phyloP scores from a whole-genome alignment of 2,329 filamentous ascomycete species.

The Calonectria pauciramosa region DNA sequence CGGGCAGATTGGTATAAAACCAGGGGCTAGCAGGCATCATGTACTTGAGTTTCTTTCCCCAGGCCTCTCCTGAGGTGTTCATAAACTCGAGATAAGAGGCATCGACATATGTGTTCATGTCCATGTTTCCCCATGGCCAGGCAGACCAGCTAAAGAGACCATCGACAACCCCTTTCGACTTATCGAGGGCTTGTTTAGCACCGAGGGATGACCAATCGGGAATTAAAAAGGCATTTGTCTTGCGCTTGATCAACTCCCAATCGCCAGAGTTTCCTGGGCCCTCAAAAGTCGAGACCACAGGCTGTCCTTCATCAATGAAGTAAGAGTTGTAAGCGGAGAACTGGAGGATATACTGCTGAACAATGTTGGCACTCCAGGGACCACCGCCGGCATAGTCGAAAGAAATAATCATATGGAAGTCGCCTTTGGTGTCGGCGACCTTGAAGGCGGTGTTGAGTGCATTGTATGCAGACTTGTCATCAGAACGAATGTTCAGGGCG shows the following conservation, averaged over 20 bases:
- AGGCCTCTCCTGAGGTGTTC: background rate
- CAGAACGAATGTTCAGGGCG: conserved; percentile 11
- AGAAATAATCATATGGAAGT: conserved; percentile 21
- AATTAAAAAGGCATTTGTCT: conserved; percentile 7
- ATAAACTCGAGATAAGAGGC: conserved; percentile 18
- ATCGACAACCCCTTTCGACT: background rate
- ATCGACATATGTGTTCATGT: conserved; percentile 22
- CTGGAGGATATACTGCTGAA: conserved; percentile 10
- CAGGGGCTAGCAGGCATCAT: conserved; percentile 19
- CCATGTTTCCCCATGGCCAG: conserved; percentile 20
- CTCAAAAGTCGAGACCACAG: conserved; percentile 19
- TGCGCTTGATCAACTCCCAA: conserved; percentile 7
- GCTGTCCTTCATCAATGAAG: conserved; percentile 8
- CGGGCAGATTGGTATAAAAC: conserved; percentile 12
- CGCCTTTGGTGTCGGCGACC: background rate
- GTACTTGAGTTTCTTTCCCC: conserved; percentile 8
- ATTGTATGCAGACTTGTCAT: conserved; percentile 2
- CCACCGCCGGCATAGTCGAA: conserved; percentile 24
- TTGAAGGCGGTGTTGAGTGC: background rate
- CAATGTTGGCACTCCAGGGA: conserved; percentile 13
- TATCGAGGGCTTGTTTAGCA: conserved; percentile 10
- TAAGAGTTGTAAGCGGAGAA: conserved; percentile 4
- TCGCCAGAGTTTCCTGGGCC: conserved; percentile 14
- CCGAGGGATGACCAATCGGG: conserved; percentile 25
- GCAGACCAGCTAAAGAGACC: conserved; percentile 25